Conservation (phyloP, 2,329 filamentous ascomycete species). For the Colletotrichum abscissum region DNA sequence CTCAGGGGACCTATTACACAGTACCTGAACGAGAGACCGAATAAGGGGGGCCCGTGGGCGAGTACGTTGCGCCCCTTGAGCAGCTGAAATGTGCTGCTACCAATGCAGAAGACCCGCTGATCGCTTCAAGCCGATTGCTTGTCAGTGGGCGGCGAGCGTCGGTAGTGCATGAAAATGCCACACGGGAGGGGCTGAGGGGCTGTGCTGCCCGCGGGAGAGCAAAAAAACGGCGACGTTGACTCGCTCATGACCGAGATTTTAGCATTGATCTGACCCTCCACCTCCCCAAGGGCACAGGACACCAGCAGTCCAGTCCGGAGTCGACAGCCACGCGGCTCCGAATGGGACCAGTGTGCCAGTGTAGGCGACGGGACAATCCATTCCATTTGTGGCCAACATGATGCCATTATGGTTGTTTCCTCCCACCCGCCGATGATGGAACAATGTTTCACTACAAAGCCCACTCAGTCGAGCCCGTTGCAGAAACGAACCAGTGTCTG, state of each 20-base stretch:
- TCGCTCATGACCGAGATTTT: constrained; percentile 31
- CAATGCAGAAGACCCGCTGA: constrained; percentile 33
- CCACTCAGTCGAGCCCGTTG: background rate
- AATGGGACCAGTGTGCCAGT: background rate
- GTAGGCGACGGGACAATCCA: constrained; percentile 9
- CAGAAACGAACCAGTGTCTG: constrained; percentile 15
- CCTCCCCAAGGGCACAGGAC: constrained; percentile 14
- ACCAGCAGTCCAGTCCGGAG: background rate
- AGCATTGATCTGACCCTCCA: constrained; percentile 28
- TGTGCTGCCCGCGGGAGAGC: constrained; percentile 24
- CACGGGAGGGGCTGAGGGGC: constrained; percentile 32
- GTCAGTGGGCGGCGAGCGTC: constrained; percentile 18
- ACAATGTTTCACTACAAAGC: constrained; percentile 23
- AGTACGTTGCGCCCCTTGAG: constrained; percentile 24
- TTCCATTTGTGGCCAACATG: constrained; percentile 9
- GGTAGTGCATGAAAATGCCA: constrained; percentile 27
- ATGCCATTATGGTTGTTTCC: constrained; percentile 27
- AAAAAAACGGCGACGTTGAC: constrained; percentile 25
- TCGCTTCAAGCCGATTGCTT: constrained; percentile 29
- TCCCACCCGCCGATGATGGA: constrained; percentile 7
- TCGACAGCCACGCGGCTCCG: constrained; percentile 26
- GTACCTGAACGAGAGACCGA: background rate
- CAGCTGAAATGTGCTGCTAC: constrained; percentile 35
- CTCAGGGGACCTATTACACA: constrained; percentile 9
- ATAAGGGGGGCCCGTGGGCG: constrained; percentile 27